Percentiles rank a stretch among this genome's conserved stretches.
Conservation (phyloP, 2,329 filamentous ascomycete genomes). For the Raffaelea albimanens region DNA sequence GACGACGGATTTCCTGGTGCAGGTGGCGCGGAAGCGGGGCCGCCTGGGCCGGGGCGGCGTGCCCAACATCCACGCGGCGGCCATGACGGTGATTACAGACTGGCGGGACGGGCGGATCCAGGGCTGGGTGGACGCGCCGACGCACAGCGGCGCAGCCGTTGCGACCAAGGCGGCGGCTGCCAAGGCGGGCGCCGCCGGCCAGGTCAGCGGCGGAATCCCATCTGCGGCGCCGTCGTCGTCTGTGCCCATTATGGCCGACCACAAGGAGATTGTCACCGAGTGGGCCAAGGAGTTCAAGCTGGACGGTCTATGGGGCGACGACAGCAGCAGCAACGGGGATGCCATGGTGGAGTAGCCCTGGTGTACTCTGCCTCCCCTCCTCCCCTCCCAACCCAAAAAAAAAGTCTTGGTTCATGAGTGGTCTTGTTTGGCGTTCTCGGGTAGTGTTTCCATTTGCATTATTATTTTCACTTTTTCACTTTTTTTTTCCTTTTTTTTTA, state of each 20-base stretch:
- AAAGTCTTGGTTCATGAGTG: background rate
- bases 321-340: conserved; percentile 25
- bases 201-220: conserved; percentile 19
- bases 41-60: conserved; percentile 81
- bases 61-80: conserved; percentile 78
- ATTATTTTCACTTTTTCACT: background rate
- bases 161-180: conserved; percentile 20
- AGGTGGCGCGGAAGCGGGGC: conserved; percentile 89
- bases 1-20: conserved; percentile 85
- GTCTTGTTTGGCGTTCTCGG: background rate
- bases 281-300: conserved; percentile 95
- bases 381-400: background rate
- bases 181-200: background rate
- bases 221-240: conserved; percentile 23
- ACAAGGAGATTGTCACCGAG: conserved; percentile 82
- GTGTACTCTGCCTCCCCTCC: too few relatives aligned
- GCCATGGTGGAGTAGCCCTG: conserved; percentile 40
- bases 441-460: background rate
- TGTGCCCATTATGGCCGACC: conserved; percentile 45
- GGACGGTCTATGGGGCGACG: conserved; percentile 79
- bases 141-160: conserved; percentile 41
- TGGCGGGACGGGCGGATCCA: conserved; percentile 93
- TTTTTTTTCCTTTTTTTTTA: conserved; percentile 1
- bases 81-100: conserved; percentile 90
- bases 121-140: conserved; percentile 77